phyloP scores from a whole-genome alignment of 2,329 filamentous ascomycete genomes.

The Stachybotrys chartarum region DNA sequence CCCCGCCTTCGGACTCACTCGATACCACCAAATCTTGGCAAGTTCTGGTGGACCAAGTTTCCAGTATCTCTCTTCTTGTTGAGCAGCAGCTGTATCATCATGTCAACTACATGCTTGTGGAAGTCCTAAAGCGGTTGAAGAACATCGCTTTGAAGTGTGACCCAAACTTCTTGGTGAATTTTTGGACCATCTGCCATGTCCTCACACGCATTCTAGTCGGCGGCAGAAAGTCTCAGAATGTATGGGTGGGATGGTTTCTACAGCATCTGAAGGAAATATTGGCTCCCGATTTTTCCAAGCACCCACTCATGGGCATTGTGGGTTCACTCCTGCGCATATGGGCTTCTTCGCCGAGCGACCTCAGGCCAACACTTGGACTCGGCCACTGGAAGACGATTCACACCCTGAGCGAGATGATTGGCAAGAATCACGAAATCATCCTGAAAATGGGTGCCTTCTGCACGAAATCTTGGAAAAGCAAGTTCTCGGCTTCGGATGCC shows the following conservation, averaged over 20 bases:
- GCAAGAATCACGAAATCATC: not conserved
- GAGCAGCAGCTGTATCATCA: not conserved
- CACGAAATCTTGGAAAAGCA: not conserved
- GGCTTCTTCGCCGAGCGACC: not conserved
- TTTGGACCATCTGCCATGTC: not conserved
- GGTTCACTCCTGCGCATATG: not conserved
- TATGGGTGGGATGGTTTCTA: not conserved
- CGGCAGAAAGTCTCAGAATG: not conserved
- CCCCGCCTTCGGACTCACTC: not conserved
- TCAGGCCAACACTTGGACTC: not conserved
- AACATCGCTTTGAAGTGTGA: not conserved
- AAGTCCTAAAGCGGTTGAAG: not conserved
- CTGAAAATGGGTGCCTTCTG: not conserved
- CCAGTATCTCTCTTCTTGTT: not conserved
- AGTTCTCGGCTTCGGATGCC: not conserved
- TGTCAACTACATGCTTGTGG: not conserved
- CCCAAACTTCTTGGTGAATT: not conserved
- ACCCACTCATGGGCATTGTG: not conserved
- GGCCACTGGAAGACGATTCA: not conserved
- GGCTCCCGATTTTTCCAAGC: not conserved
- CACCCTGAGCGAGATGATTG: not conserved
- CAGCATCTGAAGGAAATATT: not conserved
- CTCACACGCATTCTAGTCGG: not conserved
- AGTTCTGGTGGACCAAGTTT: not conserved
- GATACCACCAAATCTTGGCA: not conserved